Conservation (phyloP, 345 rosid genomes). For the Eucalyptus sp. region DNA sequence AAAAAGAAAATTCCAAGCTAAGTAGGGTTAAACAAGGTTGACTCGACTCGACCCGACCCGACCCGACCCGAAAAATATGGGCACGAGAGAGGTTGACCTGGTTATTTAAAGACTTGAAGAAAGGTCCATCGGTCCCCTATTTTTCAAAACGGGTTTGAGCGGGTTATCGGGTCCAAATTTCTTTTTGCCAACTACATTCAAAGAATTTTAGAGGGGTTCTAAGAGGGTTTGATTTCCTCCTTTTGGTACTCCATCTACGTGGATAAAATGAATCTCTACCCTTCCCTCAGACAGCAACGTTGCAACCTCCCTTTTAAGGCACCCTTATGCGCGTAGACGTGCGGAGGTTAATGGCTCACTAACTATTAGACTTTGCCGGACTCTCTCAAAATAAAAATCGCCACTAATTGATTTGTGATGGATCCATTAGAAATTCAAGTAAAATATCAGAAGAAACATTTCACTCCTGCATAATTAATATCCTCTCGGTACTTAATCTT, state of each 20-base stretch:
- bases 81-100: background rate
- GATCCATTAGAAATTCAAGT: rapidly evolving
- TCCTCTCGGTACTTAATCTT: rapidly evolving
- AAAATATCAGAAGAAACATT: too few relatives aligned
- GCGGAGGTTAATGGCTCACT: too few relatives aligned
- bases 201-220: background rate
- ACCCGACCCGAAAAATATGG: background rate
- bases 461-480: too few relatives aligned
- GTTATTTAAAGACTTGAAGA: background rate
- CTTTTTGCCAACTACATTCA: background rate
- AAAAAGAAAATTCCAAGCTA: background rate
- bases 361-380: too few relatives aligned
- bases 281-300: background rate
- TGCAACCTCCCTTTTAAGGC: too few relatives aligned
- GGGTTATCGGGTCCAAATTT: background rate
- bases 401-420: too few relatives aligned
- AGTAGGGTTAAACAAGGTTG: background rate
- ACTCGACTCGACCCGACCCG: rapidly evolving
- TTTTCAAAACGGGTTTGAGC: background rate
- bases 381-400: too few relatives aligned
- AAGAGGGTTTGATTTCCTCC: background rate
- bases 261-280: background rate
- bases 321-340: rapidly evolving
- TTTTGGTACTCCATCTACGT: background rate
- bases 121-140: background rate